Conservation (phyloP, 805 yeast species). For the Scheffersomyces spartinae region DNA sequence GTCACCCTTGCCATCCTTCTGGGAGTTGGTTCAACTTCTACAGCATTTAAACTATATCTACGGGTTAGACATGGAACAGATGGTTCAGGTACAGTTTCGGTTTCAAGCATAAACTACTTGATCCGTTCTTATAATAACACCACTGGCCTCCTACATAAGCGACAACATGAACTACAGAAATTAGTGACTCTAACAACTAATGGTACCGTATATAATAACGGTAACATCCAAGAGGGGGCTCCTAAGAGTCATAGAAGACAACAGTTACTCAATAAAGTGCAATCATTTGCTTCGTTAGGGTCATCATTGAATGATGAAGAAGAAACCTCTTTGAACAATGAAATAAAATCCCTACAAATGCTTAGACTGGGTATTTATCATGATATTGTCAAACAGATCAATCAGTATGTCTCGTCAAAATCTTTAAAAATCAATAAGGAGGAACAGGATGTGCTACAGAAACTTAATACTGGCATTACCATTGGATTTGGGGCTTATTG, state of each 20-base stretch:
- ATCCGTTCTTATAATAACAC: slow-evolving; percentile 33
- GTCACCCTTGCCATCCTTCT: slow-evolving; percentile 38
- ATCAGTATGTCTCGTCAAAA: too few species aligned
- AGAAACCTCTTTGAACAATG: slow-evolving; percentile 23
- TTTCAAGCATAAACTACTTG: too few species aligned
- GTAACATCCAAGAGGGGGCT: too few species aligned
- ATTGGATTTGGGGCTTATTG: too few species aligned
- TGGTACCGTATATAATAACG: slow-evolving; percentile 16
- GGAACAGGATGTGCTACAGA: neutral
- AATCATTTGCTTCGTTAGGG: slow-evolving; percentile 26
- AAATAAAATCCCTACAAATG: slow-evolving; percentile 23
- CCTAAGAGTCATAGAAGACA: too few species aligned
- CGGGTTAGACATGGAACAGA: too few species aligned
- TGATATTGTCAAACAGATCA: slow-evolving; percentile 14
- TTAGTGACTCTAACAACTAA: slow-evolving; percentile 8
- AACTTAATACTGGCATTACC: slow-evolving; percentile 2
- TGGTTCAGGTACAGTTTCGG: too few species aligned
- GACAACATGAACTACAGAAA: slow-evolving; percentile 19
- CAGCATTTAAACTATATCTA: slow-evolving; percentile 25
- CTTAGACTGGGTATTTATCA: slow-evolving; percentile 18
- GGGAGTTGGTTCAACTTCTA: slow-evolving; percentile 41
- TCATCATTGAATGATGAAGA: slow-evolving; percentile 5
- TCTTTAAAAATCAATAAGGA: slow-evolving; percentile 7
- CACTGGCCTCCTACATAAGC: slow-evolving; percentile 17
- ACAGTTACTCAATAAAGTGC: slow-evolving; percentile 28